Evolutionary conservation across 2,329 filamentous ascomycete species (phyloP).

Genomic region (Orbilia javanica): DNA sequence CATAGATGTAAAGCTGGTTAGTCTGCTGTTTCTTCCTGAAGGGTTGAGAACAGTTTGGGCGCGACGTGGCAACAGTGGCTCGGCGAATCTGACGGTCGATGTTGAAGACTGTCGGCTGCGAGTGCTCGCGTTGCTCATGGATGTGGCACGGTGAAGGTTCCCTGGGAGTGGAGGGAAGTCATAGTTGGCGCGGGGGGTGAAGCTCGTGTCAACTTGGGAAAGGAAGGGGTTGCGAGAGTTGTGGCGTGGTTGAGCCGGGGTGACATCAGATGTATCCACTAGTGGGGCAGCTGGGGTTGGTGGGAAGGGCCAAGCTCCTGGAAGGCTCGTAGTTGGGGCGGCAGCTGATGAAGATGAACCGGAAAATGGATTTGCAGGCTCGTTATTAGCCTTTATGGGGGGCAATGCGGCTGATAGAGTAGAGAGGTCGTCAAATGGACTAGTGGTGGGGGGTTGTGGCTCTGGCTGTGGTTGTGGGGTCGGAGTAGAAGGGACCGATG

Average conservation of each 20-base stretch:
- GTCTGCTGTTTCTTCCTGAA: slow-evolving; percentile 24
- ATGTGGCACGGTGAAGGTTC: slow-evolving; percentile 51
- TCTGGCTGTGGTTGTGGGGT: background rate
- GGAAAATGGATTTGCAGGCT: slow-evolving; percentile 44
- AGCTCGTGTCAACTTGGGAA: slow-evolving; percentile 53
- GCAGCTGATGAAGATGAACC: slow-evolving; percentile 19
- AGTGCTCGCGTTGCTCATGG: slow-evolving; percentile 49
- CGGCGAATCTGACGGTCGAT: slow-evolving; percentile 54
- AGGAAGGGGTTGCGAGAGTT: slow-evolving; percentile 56
- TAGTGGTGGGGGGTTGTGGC: slow-evolving; percentile 26
- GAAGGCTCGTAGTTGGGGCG: slow-evolving; percentile 28
- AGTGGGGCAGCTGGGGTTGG: slow-evolving; percentile 38
- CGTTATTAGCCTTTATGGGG: slow-evolving; percentile 24
- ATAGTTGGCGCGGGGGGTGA: slow-evolving; percentile 42
- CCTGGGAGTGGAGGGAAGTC: slow-evolving; percentile 55
- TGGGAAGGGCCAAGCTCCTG: slow-evolving; percentile 53
- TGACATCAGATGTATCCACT: slow-evolving; percentile 52
- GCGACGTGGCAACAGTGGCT: slow-evolving; percentile 45
- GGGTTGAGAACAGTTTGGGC: slow-evolving; percentile 48
- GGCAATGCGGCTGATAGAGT: slow-evolving; percentile 31
- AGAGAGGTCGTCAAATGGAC: slow-evolving; percentile 48
- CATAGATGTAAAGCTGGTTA: slow-evolving; percentile 36
- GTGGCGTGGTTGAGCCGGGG: slow-evolving; percentile 21
- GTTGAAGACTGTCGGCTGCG: slow-evolving; percentile 58
- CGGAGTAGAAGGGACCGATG: slow-evolving; percentile 2